Base-by-base conservation (phyloP, 768 basidiomycete species). In the Boletus subparvulus region DNA sequence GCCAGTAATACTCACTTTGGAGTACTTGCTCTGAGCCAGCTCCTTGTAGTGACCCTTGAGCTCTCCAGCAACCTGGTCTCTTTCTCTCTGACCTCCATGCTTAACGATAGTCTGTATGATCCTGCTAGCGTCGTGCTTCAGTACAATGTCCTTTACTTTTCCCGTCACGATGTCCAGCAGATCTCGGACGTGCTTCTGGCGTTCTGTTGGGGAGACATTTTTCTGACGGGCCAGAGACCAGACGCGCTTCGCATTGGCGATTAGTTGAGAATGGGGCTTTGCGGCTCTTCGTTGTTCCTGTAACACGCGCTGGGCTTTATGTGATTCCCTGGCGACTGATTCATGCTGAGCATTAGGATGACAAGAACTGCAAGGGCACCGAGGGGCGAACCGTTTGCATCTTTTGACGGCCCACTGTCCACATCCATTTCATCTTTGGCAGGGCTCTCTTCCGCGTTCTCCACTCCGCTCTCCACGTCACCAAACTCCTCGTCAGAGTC, bases 121-220 rank as follows among this genome's bases (percentile, higher is more conserved):
- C 61, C 87, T 83, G 65, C 92, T 93, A 9, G 92, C 93, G 70
- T 96, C 93, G 65, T 96, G 94, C 71, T 94, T 96, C 68, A 92
- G 82, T 2, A 90, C 87, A 37, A 96, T 85, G 33, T 94, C 93
- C 57, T 86, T 86, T 43, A 96, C 85, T 61, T 86, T 85, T 6
- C 92, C 93, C 21, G 88, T 83, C 21, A 94, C 84, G 44, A 87
- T 79, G 32, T 77, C 74, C 84, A 93, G 91, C 10, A 98, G 80
- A 28, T 84, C 81, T 45, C 80, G 76, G 55, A 96, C 77, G 47
- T 92, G 85, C 62, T 85, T 83, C 61, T 86, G 84, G 24, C 94
- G 83, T 64, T 95, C 88, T 26, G 82, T 71, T 21, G 85, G 74
- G 0, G 84, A 73, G 39, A 94, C 79, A 47, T 84, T 83, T 72